Evolutionary conservation across 2,329 filamentous ascomycete genomes (phyloP), one percentile per base, ranked within the genome.

Genomic region (Fusarium burgessii): DNA sequence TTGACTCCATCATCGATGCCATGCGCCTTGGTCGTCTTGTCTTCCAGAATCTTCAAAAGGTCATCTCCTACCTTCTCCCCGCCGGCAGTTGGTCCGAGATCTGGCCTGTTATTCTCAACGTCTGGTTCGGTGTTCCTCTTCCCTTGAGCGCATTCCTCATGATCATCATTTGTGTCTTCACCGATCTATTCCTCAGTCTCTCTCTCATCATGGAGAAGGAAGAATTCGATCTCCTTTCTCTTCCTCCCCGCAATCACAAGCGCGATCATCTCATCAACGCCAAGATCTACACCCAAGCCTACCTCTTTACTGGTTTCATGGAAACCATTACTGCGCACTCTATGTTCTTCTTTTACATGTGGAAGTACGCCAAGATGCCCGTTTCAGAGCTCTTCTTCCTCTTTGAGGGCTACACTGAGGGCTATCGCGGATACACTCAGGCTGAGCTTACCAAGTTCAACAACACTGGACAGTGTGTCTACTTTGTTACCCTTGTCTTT

Each of bases 1-100:
- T 93, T 66, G 90, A 91, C 32, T 90, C 87, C 29, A 93, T 93
- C 68, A 85, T 92, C 47, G 89, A 90, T 35, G 90, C 90, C 2
- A 90, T 93, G 56, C 80, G 80, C 11, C 78, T 81, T 1, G 81
- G 81, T 1, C 78, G 81, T 8, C 80, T 82, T 1, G 80, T 82
- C 11, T 82, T 83, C 71, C 80, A 83, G 65, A 83, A 83, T 42
- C 67, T 83, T 9, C 81, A 83, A 67, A 83, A 82, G 46, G 80
- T 83, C 27, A 82, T 83, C 52, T 78, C 80, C 2, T 83, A 83
- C 45, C 79, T 88, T 2, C 78, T 88, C 0, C 86, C 85, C 0
- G 86, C 87, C 0, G 86, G 87, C 40, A 83, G 80, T 50, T 88
- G 83, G 80, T 88, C 86, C 7, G 87, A 89, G 74, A 87, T 89